phyloP scores from a whole-genome alignment of 345 rosid genomes.

The Lumnitzera racemosa region DNA sequence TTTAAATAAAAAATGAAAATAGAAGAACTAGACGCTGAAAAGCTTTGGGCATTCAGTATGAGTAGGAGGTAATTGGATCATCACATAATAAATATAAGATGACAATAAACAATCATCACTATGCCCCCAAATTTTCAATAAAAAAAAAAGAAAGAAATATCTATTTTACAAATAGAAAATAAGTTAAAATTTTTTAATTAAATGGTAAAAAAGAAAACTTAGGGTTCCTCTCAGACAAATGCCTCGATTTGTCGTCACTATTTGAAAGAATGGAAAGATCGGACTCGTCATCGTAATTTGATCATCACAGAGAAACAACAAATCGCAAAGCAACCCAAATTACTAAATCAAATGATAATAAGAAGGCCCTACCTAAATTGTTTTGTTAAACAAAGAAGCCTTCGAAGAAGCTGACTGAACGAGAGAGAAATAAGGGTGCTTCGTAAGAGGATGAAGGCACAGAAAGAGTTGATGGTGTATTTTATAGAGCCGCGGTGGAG shows the following conservation, averaged over 20 bases:
- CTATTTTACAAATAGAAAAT: not conserved
- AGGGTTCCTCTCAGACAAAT: constrained; percentile 54
- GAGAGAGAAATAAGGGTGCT: not conserved
- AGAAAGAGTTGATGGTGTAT: not conserved
- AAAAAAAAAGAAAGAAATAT: not conserved
- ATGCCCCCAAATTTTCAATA: constrained; percentile 7
- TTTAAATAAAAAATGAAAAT: not conserved
- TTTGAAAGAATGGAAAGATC: constrained; percentile 32
- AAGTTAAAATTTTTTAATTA: no score
- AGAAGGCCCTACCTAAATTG: no score
- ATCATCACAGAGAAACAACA: constrained; percentile 22
- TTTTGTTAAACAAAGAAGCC: not conserved
- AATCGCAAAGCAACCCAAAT: not conserved
- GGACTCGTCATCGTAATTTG: constrained; percentile 44
- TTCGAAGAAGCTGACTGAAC: not conserved
- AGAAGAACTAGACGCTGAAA: not conserved
- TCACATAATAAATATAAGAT: constrained; percentile 7
- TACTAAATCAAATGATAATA: not conserved
- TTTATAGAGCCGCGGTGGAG: not conserved
- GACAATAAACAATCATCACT: constrained; percentile 9
- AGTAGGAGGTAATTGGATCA: constrained; percentile 29
- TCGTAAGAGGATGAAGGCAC: not conserved
- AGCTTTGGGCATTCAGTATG: constrained; percentile 23
- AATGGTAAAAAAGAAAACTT: not conserved
- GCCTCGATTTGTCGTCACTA: constrained; percentile 56